phyloP scores from a whole-genome alignment of 2,329 filamentous ascomycete genomes.

The Fusarium annulatum region DNA sequence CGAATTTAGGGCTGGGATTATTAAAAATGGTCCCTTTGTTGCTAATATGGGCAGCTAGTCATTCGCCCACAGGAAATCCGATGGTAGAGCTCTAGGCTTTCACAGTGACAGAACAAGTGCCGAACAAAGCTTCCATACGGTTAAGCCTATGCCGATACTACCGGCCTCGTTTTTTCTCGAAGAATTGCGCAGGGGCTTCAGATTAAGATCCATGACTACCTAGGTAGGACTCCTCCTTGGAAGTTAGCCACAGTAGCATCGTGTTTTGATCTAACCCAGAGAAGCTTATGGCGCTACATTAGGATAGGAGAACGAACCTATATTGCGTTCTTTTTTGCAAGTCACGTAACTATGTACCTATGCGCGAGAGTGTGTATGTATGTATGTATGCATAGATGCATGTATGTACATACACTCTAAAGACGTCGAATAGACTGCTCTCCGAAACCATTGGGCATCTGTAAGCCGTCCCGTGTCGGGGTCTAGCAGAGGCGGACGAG shows the following conservation, averaged over 20 bases:
- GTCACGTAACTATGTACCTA: neutral
- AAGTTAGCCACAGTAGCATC: constrained; percentile 7
- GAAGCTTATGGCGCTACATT: neutral
- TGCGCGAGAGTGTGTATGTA: neutral
- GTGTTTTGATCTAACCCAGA: neutral
- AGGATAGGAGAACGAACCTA: neutral
- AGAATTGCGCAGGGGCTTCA: constrained; percentile 20
- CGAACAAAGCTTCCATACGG: constrained; percentile 31
- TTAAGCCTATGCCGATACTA: constrained; percentile 29
- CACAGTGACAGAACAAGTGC: constrained; percentile 25
- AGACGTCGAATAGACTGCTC: neutral
- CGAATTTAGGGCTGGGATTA: neutral
- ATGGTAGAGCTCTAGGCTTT: constrained; percentile 1
- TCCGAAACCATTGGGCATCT: neutral
- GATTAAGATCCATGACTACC: constrained; percentile 12
- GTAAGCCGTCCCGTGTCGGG: neutral
- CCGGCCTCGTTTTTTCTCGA: constrained; percentile 21
- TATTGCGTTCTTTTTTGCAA: constrained; percentile 7
- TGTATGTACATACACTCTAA: neutral
- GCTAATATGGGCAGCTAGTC: neutral
- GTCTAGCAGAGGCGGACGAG: constrained; percentile 8
- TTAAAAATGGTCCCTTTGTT: neutral
- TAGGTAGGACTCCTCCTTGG: neutral
- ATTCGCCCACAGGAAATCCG: neutral
- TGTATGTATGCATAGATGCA: neutral